Base-by-base conservation (phyloP, 2,329 filamentous ascomycete species). In the Metarhizium sp. region DNA sequence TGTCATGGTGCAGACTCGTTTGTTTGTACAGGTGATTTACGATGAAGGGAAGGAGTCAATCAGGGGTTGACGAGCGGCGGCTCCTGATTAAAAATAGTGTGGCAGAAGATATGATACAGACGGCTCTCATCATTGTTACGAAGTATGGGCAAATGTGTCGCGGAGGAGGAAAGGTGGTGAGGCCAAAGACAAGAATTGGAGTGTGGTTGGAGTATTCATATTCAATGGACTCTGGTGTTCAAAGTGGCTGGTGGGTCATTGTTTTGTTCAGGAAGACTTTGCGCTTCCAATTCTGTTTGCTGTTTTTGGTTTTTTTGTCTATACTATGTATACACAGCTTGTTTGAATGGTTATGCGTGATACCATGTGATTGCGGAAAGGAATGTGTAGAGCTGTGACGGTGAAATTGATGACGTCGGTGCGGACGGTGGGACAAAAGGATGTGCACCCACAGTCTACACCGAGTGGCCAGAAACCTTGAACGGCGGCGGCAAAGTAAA, bases 161-260 rank as follows among this genome's bases (percentile, higher is more conserved):
- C 34, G 38, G 29, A 18, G 25, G 29, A 16, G 55, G 25, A 51
- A 36, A 14, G 18, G 18, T 50, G 47, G 49, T n/a, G 11, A 32
- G 16, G 32, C 42, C 51, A n/a, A 56, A 16, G 49, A 29, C 32
- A 55, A 52, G 50, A 52, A 55, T 52, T 55, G 54, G n/a, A 52
- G 54, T 34, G 34, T 43, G 34, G 40, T 46, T 38, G 52, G 45
- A 53, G 52, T 36, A 53, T 53, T 53, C 52, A 49, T 46, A 53
- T 48, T 53, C 43, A 42, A 49, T 53, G 52, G 52, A 53, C 38
- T 48, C 52, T 53, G 45, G 43, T 48, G 20, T 49, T 34, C 43
- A 42, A 48, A 40, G 34, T 42, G 45, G 52, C 20, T 18, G 42
- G 38, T 29, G 34, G 30, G 47, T 48, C 45, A 36, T 42, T 29